Evolutionary conservation across 78 protist genomes (phyloP).

Genomic region (Dictyostelium citrinum): DNA sequence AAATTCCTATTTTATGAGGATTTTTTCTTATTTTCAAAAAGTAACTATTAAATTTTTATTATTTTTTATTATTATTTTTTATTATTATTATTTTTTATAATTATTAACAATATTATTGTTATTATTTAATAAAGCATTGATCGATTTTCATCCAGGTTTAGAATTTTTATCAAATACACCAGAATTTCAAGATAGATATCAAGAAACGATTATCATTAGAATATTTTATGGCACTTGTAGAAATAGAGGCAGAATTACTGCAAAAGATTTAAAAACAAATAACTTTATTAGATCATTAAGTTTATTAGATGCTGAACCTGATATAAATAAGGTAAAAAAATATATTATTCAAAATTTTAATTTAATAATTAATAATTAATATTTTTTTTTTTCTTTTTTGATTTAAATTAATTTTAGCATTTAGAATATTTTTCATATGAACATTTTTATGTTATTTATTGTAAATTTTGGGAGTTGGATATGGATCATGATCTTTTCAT

Average conservation of each 20-base stretch:
- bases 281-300: constrained; percentile 42
- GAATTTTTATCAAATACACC: constrained; percentile 88
- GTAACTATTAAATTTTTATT: background rate
- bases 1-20: constrained; percentile 42
- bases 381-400: background rate
- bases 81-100: background rate
- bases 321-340: constrained; percentile 89
- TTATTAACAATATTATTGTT: background rate
- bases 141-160: constrained; percentile 90
- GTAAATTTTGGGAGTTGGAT: constrained; percentile 97
- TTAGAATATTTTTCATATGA: constrained; percentile 92
- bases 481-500: constrained; percentile 90
- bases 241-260: constrained; percentile 65
- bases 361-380: background rate
- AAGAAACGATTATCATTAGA: constrained; percentile 87
- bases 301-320: constrained; percentile 77
- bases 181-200: constrained; percentile 90
- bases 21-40: constrained; percentile 59
- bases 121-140: constrained; percentile 18
- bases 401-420: constrained; percentile 21
- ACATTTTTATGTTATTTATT: constrained; percentile 96
- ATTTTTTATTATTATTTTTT: background rate
- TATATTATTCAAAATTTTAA: background rate
- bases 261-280: constrained; percentile 58
- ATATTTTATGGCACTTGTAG: constrained; percentile 83